Base-by-base conservation (phyloP, 2,329 filamentous ascomycete species). In the Claviceps fusiformis region DNA sequence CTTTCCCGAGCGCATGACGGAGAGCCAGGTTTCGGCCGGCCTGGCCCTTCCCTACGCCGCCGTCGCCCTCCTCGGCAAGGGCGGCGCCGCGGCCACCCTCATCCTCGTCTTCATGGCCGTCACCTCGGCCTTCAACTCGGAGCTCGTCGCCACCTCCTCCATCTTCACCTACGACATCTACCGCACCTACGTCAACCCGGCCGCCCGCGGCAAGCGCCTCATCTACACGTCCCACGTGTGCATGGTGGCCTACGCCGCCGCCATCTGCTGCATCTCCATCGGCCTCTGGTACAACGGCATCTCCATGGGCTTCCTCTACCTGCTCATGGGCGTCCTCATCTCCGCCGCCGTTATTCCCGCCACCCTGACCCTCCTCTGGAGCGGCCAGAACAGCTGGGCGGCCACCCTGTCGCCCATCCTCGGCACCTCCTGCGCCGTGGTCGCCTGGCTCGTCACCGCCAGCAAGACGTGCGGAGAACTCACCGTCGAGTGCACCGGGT, bases 311-410 rank as follows among this genome's bases (percentile, higher is more conserved):
- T 95, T 91, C 63, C 75, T 95, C 3, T 95, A 95, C 65, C 74
- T 95, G 1, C 80, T 95, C 65, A 95, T 95, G 90, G 91, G 90
- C 8, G 87, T 90, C 52, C 88, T 95, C 63, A 93, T 95, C 65
- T 89, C 85, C 0, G 82, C 87, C 0, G 90, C 89, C 3, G 89
- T 95, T 3, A 77, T 95, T 13, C 90, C 91, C 0, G 87, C 89
- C 0, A 85, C 88, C 0, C 73, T 95, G 59, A 87, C 89, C 0
- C 77, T 95, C 0, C 75, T 90, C 57, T 95, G 89, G 89, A 80
- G 79, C 52, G 81, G 85, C 2, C 89, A 95, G 67, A 89, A 87
- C 62, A 81, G 80, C 72, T 80, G 80, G 63, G 86, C 87, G 0
- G 87, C 86, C 0, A 82, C 81, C 1, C 70, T 83, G 11, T 80